phyloP scores from a whole-genome alignment of 768 basidiomycete species.

The Hypsizygus marmoreus region DNA sequence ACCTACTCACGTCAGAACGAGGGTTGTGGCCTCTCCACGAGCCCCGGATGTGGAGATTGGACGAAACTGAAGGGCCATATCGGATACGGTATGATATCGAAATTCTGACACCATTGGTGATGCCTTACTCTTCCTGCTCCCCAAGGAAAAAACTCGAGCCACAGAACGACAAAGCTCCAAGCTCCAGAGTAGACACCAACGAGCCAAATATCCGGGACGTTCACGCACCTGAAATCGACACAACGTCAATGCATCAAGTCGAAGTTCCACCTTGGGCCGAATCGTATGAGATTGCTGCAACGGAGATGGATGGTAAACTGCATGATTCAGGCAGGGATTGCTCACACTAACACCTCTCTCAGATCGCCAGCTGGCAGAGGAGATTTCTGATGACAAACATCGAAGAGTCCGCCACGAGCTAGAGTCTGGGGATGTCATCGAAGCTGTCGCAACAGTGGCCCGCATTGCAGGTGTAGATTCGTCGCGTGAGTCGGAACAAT shows the following conservation, averaged over 20 bases:
- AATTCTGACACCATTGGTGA: background rate
- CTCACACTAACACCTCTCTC: background rate
- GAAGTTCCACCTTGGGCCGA: constrained; percentile 79
- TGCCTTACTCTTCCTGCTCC: background rate
- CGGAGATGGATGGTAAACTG: constrained; percentile 58
- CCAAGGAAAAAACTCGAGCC: constrained; percentile 83
- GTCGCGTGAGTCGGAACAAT: constrained; percentile 61
- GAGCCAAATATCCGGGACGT: constrained; percentile 50
- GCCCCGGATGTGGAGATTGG: constrained; percentile 69
- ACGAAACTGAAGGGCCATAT: constrained; percentile 91
- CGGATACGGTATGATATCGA: constrained; percentile 63
- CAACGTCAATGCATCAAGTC: constrained; percentile 48
- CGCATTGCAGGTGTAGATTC: constrained; percentile 90
- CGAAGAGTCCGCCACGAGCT: constrained; percentile 84
- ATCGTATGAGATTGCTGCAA: constrained; percentile 65
- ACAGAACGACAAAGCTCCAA: constrained; percentile 49
- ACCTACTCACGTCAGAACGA: constrained; percentile 68
- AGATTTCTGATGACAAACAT: constrained; percentile 86
- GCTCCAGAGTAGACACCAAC: constrained; percentile 46
- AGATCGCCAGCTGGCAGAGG: constrained; percentile 69
- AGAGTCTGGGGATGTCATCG: constrained; percentile 88
- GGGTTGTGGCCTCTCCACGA: constrained; percentile 76
- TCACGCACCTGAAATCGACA: constrained; percentile 51
- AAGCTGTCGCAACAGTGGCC: constrained; percentile 83
- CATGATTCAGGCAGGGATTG: background rate